Percentiles rank a stretch among this genome's conserved stretches.
Conservation (phyloP, 148 eudicot genomes). For the Hydrangea macrophylla region DNA sequence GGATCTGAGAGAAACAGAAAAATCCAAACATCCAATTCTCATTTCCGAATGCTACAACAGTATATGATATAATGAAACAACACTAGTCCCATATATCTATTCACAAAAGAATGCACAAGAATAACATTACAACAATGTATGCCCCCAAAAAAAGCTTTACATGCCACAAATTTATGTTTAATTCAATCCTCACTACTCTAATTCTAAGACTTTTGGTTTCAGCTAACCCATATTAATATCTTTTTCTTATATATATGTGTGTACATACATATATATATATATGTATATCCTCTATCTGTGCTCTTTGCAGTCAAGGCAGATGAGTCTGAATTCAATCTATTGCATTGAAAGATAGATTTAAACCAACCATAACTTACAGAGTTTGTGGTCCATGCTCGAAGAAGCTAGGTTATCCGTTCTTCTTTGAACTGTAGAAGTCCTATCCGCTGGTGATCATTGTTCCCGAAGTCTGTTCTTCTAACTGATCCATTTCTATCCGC, state of each 20-base stretch:
- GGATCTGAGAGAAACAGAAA: too few relatives aligned
- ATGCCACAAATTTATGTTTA: conserved; percentile 7
- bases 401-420: conserved; percentile 52
- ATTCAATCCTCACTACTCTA: background rate
- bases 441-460: conserved; percentile 44
- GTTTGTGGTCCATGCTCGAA: conserved; percentile 1
- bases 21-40: too few relatives aligned
- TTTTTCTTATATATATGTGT: background rate
- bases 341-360: background rate
- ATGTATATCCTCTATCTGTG: too few relatives aligned
- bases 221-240: conserved; percentile 1
- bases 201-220: background rate
- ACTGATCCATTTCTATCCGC: conserved; percentile 26
- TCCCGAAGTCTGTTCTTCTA: conserved; percentile 28
- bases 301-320: background rate
- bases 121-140: conserved; percentile 7
- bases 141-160: background rate
- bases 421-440: conserved; percentile 57
- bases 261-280: too few relatives aligned
- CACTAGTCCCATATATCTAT: too few relatives aligned
- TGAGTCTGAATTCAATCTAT: conserved; percentile 5
- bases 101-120: conserved; percentile 9
- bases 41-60: too few relatives aligned
- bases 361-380: conserved; percentile 3
- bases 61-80: too few relatives aligned